These are phyloP conservation scores for Schwanniomyces etchellsii DNA, from an alignment of 1,139 yeast species.

Conservation along the genomic window DNA sequence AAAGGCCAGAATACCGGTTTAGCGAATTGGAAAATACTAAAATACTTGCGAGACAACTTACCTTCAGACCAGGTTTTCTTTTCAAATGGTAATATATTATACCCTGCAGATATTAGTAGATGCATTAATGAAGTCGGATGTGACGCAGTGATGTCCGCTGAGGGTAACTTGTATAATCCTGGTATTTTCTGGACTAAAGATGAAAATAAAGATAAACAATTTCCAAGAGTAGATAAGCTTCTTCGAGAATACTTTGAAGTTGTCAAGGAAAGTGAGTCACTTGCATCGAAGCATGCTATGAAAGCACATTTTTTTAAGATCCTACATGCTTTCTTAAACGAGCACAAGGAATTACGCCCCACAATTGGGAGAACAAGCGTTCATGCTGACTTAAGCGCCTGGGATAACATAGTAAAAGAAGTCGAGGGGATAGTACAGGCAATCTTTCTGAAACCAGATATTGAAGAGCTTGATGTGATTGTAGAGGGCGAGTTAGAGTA, in stretches of 20 bases:
- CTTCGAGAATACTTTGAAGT: slow-evolving; percentile 86
- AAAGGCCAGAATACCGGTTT: slow-evolving; percentile 94
- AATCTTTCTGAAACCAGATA: slow-evolving; percentile 42
- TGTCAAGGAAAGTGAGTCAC: slow-evolving; percentile 54
- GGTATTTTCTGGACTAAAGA: slow-evolving; percentile 69
- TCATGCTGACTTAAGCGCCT: slow-evolving; percentile 44
- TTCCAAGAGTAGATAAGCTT: slow-evolving; percentile 80
- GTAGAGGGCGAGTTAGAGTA: slow-evolving; percentile 48
- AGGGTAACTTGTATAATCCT: slow-evolving; percentile 90
- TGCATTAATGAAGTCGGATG: slow-evolving; percentile 60
- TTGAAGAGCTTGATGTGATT: slow-evolving; percentile 45
- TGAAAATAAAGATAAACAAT: slow-evolving; percentile 56
- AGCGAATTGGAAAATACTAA: slow-evolving; percentile 86
- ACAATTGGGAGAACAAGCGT: slow-evolving; percentile 56
- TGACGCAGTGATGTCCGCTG: slow-evolving; percentile 98
- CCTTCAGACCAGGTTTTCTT: slow-evolving; percentile 84
- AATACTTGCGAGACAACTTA: slow-evolving; percentile 69
- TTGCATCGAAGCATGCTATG: slow-evolving; percentile 76
- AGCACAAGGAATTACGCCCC: slow-evolving; percentile 73
- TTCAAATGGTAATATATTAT: slow-evolving; percentile 70
- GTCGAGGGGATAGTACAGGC: slow-evolving; percentile 63
- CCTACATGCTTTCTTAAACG: slow-evolving; percentile 68
- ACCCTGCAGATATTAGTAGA: slow-evolving; percentile 35
- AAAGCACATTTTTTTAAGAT: slow-evolving; percentile 91
- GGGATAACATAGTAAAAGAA: slow-evolving; percentile 63